Evolutionary conservation across 2,329 filamentous ascomycete genomes (phyloP).

Genomic region (Penicillium sp.): DNA sequence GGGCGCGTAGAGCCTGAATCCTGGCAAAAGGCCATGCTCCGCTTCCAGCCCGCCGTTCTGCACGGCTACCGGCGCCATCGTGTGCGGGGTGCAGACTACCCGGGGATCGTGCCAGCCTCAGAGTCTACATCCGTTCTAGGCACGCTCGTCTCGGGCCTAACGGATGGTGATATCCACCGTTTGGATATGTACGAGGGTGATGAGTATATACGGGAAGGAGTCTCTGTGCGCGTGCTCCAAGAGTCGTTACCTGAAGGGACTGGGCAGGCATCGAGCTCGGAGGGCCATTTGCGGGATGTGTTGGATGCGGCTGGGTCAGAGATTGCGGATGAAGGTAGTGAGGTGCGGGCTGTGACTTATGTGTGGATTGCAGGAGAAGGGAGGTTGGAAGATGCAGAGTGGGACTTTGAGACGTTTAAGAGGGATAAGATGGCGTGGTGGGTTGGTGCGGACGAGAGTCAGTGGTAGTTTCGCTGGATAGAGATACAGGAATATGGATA

Average conservation of each 20-base stretch:
- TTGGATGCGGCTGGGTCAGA: conserved; percentile 53
- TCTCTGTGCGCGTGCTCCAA: conserved; percentile 47
- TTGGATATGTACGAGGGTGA: conserved; percentile 80
- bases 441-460: conserved; percentile 50
- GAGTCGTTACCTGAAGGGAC: conserved; percentile 22
- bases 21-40: conserved; percentile 55
- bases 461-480: conserved; percentile 30
- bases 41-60: conserved; percentile 73
- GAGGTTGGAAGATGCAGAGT: conserved; percentile 69
- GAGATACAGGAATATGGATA: background rate
- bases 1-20: conserved; percentile 52
- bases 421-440: conserved; percentile 67
- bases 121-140: conserved; percentile 60
- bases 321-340: conserved; percentile 46
- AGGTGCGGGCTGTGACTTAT: conserved; percentile 61
- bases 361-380: conserved; percentile 55
- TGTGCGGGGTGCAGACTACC: conserved; percentile 72
- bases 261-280: conserved; percentile 19
- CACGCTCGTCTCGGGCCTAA: conserved; percentile 74
- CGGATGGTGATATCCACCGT: conserved; percentile 68
- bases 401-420: conserved; percentile 84
- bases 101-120: conserved; percentile 60
- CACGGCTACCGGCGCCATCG: conserved; percentile 68
- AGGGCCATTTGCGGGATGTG: conserved; percentile 38
- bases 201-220: conserved; percentile 62